Conservation (phyloP, 176 grass and related monocot species). For the Oryza glumipatula region DNA sequence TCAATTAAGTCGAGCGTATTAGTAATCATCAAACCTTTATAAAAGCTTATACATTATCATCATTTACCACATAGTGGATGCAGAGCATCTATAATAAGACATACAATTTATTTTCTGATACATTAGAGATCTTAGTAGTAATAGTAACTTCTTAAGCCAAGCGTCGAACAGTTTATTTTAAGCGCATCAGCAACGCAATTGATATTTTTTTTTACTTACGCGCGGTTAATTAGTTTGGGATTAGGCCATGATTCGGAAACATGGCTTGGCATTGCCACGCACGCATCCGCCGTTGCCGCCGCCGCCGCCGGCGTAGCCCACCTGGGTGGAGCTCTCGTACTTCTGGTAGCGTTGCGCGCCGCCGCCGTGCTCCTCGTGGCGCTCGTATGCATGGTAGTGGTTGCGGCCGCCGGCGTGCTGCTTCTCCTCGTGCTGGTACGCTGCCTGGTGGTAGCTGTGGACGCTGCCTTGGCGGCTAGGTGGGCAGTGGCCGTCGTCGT, state of each 20-base stretch:
- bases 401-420: not conserved
- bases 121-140: not conserved
- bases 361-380: not conserved
- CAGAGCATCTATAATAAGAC: not conserved
- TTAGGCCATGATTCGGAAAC: not conserved
- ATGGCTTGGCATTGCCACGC: not conserved
- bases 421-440: not conserved
- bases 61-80: not conserved
- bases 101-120: constrained; percentile 31
- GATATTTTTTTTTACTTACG: no score
- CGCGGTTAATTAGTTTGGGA: not conserved
- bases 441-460: not conserved
- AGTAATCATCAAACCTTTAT: not conserved
- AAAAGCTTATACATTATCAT: not conserved
- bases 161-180: not conserved
- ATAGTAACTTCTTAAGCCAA: not conserved
- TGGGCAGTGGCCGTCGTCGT: not conserved
- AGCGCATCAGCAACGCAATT: no score
- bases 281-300: not conserved
- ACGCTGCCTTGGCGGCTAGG: not conserved
- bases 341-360: not conserved
- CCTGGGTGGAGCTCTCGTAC: constrained; percentile 14
- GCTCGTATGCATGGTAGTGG: not conserved
- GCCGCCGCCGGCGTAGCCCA: not conserved
- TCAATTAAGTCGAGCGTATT: no score